Conservation (phyloP, 352 stramenopile species). For the Pythium phragmiticola region DNA sequence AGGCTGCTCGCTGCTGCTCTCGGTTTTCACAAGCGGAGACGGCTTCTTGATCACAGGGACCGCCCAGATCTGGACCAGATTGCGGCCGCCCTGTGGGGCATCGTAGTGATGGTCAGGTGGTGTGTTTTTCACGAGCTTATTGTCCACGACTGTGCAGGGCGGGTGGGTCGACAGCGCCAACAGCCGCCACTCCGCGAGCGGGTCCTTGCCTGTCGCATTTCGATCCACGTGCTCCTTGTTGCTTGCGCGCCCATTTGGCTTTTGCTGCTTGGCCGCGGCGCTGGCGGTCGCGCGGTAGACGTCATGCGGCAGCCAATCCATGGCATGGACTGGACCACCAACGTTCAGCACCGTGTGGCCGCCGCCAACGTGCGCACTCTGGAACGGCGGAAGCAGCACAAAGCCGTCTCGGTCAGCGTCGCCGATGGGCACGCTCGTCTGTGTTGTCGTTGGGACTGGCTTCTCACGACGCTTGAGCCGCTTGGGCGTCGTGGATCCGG, state of each 20-base stretch:
- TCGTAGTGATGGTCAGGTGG: slow-evolving; percentile 82
- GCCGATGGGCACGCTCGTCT: slow-evolving; percentile 7
- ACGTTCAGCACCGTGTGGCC: slow-evolving; percentile 60
- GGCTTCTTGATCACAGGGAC: slow-evolving; percentile 40
- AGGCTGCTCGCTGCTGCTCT: neutral
- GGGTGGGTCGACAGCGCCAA: slow-evolving; percentile 68
- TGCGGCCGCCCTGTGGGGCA: slow-evolving; percentile 40
- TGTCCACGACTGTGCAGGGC: slow-evolving; percentile 59
- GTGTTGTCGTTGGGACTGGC: slow-evolving; percentile 18
- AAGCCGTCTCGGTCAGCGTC: slow-evolving; percentile 18
- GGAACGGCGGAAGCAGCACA: slow-evolving; percentile 49
- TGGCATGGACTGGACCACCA: slow-evolving; percentile 74
- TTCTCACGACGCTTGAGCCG: slow-evolving; percentile 28
- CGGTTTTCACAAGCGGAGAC: neutral
- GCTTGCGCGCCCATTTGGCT: slow-evolving; percentile 22
- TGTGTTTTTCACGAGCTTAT: slow-evolving; percentile 56
- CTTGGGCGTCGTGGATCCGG: slow-evolving; percentile 24
- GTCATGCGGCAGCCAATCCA: slow-evolving; percentile 68
- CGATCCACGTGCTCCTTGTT: slow-evolving; percentile 40
- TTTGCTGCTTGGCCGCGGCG: slow-evolving; percentile 12
- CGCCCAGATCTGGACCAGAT: slow-evolving; percentile 80
- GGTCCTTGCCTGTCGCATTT: slow-evolving; percentile 13
- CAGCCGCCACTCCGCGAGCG: slow-evolving; percentile 47
- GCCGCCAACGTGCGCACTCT: slow-evolving; percentile 34
- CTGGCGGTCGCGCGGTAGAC: slow-evolving; percentile 21